Evolutionary conservation across 2,329 filamentous ascomycete species (phyloP), one percentile per base, ranked within the genome.

Genomic region (Fusarium veterinarium): DNA sequence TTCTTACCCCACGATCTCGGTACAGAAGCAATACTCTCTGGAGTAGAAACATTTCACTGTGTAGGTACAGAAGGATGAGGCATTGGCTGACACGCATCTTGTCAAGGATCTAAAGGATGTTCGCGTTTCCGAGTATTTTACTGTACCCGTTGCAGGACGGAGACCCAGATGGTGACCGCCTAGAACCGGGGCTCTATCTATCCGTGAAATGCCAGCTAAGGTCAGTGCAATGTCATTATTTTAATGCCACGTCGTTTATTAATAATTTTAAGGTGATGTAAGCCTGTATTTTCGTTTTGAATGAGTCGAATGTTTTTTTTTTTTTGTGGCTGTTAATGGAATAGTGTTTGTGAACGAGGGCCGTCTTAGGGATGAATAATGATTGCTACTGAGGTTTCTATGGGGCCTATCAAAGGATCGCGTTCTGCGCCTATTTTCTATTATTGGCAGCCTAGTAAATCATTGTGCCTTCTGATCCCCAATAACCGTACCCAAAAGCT

Each of bases 61-160:
- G 71, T 41, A 67, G 62, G 64, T 71, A 73, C 70, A n/a, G 35
- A 56, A 67, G 49, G 55, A 66, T 57, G 67, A 62, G 61, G 67
- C 67, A 41, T 45, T 58, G 68, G 14, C 38, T 72, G 69, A 63
- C 71, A 72, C 70, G 60, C 58, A 59, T 48, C 52, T 51, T 45
- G 69, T 71, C 48, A 44, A 51, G 57, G 61, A 62, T 61, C 37
- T 38, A 30, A 40, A 42, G 62, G 45, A 40, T 49, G 42, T 48
- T 35, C 45, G 33, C 31, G 60, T 41, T 55, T 46, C 60, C 66
- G 60, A 49, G 23, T 37, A 37, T 37, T 17, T 53, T 35, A 44
- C 66, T 72, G 72, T 38, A 41, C 16, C 67, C 62, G 61, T 60
- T 59, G 58, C 37, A 63, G 25, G 48, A 63, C 71, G 67, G 71